Evolutionary conservation across 257 asterid species (phyloP).

Genomic region (Jacaranda copaia): DNA sequence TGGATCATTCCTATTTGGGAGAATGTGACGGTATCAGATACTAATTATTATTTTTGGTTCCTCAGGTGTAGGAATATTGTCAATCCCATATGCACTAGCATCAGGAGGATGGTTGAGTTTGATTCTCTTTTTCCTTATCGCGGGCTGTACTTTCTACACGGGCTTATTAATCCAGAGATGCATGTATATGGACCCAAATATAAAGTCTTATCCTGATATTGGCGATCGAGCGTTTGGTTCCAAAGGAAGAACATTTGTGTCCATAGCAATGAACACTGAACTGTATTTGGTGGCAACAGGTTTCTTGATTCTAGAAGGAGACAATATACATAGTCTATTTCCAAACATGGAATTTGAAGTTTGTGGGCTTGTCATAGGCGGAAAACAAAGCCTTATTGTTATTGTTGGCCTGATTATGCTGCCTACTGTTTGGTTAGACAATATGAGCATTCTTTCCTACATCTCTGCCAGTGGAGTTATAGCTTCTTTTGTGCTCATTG

Average conservation of each 20-base stretch:
- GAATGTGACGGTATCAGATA: not conserved
- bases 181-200: constrained; percentile 76
- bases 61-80: constrained; percentile 86
- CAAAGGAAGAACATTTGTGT: constrained; percentile 61
- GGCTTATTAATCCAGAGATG: constrained; percentile 75
- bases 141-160: constrained; percentile 68
- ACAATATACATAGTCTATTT: constrained; percentile 58
- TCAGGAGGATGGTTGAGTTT: constrained; percentile 93
- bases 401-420: constrained; percentile 67
- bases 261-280: constrained; percentile 72
- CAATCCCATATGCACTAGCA: constrained; percentile 80
- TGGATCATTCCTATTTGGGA: no score
- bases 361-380: constrained; percentile 52
- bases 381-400: constrained; percentile 57
- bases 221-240: constrained; percentile 78
- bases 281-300: constrained; percentile 88
- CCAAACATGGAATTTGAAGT: constrained; percentile 49
- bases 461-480: constrained; percentile 82
- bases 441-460: constrained; percentile 78
- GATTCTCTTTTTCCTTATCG: constrained; percentile 64
- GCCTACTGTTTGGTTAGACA: constrained; percentile 76
- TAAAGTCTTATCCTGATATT: constrained; percentile 77
- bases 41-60: constrained; percentile 9
- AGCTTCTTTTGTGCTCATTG: constrained; percentile 72
- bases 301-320: constrained; percentile 89